Evolutionary conservation across 23 red algal genomes (phyloP), one percentile per base, ranked within the genome.

Genomic region (Rhodosorus marinus): DNA sequence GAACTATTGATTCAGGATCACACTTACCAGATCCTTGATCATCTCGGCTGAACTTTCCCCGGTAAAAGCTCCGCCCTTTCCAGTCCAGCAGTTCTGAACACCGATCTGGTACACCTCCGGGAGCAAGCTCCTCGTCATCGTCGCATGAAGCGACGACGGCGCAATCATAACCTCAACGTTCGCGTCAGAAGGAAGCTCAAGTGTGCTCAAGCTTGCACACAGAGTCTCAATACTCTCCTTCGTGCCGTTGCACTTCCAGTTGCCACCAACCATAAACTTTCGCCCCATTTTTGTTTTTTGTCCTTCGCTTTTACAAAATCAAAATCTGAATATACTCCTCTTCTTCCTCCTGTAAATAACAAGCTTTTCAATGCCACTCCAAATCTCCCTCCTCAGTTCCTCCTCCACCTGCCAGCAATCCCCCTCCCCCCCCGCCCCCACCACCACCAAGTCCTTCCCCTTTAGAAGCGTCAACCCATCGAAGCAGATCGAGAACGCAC

Each of bases 221-320:
- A 94, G 71, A n/a, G 64, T 51, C 2, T 52, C 30, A 29, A 94
- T 83, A 25, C 30, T 41, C n/a, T 60, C 26, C 59, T 83, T 94
- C 14, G 15, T 55, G 20, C 76, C 57, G 54, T 94, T 94, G 51
- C 87, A 94, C 55, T 94, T 94, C 87, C 87, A 94, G 70, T 94
- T 94, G 0, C 87, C 87, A 31, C 87, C 87, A 25, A 94, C 76
- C 26, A 94, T 67, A 46, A 94, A 94, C 59, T n/a, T n/a, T n/a
- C n/a, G n/a, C n/a, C n/a, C n/a, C n/a, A n/a, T n/a, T n/a, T n/a
- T n/a, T n/a, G n/a, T n/a, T n/a, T n/a, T n/a, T n/a, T n/a, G n/a
- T n/a, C n/a, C n/a, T n/a, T n/a, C n/a, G n/a, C n/a, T n/a, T n/a
- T n/a, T n/a, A n/a, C n/a, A n/a, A n/a, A n/a, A n/a, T n/a, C n/a